Evolutionary conservation across 108 stramenopile species (phyloP).

Genomic region (Nitzschia sp.): DNA sequence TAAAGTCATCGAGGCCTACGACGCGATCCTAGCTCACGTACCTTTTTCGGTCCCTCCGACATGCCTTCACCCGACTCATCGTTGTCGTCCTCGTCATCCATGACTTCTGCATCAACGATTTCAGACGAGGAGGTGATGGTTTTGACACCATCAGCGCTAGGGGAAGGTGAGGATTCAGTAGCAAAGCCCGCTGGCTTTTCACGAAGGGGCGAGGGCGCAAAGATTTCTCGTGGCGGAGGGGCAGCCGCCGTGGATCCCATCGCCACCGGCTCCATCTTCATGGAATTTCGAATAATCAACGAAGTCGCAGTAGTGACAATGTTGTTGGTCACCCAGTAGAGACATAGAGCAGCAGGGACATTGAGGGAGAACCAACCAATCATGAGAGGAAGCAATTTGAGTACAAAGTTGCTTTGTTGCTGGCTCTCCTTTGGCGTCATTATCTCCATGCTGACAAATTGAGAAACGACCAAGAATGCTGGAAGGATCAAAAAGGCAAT

Average conservation of each 20-base stretch:
- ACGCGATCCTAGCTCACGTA: no score
- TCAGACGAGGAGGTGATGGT: constrained; percentile 22
- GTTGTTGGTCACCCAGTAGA: constrained; percentile 98
- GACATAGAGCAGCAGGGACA: constrained; percentile 91
- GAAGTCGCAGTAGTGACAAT: constrained; percentile 88
- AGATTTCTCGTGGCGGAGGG: constrained; percentile 40
- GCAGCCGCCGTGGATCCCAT: constrained; percentile 29
- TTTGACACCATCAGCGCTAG: constrained; percentile 30
- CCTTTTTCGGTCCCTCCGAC: not conserved
- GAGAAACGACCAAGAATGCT: constrained; percentile 86
- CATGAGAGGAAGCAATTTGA: constrained; percentile 94
- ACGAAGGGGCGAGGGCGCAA: constrained; percentile 77
- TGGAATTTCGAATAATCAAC: constrained; percentile 66
- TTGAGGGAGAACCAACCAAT: constrained; percentile 95
- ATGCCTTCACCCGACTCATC: not conserved
- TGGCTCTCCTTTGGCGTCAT: constrained; percentile 78
- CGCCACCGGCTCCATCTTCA: constrained; percentile 50
- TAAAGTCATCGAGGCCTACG: no score
- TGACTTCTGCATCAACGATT: constrained; percentile 54
- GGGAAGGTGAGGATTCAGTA: not conserved
- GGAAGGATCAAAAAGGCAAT: constrained; percentile 80
- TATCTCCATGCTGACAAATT: constrained; percentile 86
- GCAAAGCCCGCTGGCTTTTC: constrained; percentile 85
- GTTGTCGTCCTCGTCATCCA: constrained; percentile 22
- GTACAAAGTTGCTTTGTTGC: constrained; percentile 68